Percentiles rank a stretch among this genome's conserved stretches.
Evolutionary conservation across 2,329 filamentous ascomycete genomes (phyloP).

Genomic region (Arthrobotrys megalospora): DNA sequence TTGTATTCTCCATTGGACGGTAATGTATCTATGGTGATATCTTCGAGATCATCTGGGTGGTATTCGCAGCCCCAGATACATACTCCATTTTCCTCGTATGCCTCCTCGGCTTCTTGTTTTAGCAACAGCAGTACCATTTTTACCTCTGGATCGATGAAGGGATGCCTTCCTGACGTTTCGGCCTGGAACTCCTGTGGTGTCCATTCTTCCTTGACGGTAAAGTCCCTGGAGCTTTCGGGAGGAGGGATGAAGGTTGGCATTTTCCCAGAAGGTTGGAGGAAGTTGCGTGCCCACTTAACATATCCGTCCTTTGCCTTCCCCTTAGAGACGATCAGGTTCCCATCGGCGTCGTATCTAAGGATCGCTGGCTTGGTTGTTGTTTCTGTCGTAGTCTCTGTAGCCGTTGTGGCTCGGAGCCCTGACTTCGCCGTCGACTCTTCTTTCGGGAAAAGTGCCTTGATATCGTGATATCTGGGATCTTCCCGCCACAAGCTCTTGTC

Average conservation of each 20-base stretch:
- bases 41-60: conserved; percentile 40
- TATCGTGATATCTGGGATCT: too few species aligned
- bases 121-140: background rate
- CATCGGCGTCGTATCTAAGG: too few species aligned
- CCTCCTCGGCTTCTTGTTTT: background rate
- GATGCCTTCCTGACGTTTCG: conserved; percentile 37
- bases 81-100: conserved; percentile 8
- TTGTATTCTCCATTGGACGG: conserved; percentile 48
- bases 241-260: conserved; percentile 1
- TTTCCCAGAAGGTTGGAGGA: conserved; percentile 22
- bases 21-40: conserved; percentile 44
- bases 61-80: conserved; percentile 37
- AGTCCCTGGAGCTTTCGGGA: conserved; percentile 32
- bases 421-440: too few species aligned
- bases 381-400: too few species aligned
- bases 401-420: too few species aligned
- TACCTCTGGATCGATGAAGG: conserved; percentile 55
- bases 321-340: background rate
- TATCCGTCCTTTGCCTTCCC: background rate
- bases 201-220: conserved; percentile 23
- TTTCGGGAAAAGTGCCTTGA: too few species aligned
- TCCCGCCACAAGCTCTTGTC: too few species aligned
- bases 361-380: too few species aligned
- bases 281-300: conserved; percentile 8
- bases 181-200: conserved; percentile 14